These are phyloP conservation scores for Myriangium duriaei DNA, from an alignment of 2,329 filamentous ascomycete genomes.

Conservation along the genomic window DNA sequence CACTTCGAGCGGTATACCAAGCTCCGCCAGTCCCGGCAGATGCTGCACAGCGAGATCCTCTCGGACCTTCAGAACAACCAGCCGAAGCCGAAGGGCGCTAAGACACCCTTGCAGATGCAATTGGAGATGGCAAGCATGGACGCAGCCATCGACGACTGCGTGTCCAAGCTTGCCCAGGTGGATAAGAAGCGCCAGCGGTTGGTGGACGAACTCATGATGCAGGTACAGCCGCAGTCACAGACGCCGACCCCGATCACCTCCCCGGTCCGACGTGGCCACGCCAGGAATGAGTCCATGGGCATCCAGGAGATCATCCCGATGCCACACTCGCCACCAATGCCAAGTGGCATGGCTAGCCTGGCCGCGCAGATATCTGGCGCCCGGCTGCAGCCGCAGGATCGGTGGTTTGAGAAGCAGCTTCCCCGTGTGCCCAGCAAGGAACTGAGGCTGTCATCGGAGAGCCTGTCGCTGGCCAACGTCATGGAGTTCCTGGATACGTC, in stretches of 20 bases:
- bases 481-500: constrained; percentile 9
- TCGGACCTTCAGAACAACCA: neutral
- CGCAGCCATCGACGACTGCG: constrained; percentile 8
- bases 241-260: neutral
- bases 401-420: constrained; percentile 4
- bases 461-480: constrained; percentile 7
- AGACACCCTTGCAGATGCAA: constrained; percentile 7
- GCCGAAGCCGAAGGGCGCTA: neutral
- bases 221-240: neutral
- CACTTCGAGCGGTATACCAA: constrained; percentile 8
- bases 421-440: constrained; percentile 5
- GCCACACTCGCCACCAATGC: constrained; percentile 2
- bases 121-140: constrained; percentile 8
- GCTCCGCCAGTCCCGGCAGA: constrained; percentile 6
- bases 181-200: constrained; percentile 7
- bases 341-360: constrained; percentile 3
- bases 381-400: neutral
- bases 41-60: constrained; percentile 9
- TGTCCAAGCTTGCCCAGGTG: constrained; percentile 3
- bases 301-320: constrained; percentile 7
- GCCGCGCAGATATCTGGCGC: constrained; percentile 1
- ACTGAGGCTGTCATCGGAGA: constrained; percentile 1
- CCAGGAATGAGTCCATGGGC: constrained; percentile 6
- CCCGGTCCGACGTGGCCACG: constrained; percentile 1
- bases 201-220: constrained; percentile 7